Percentiles rank a stretch among this genome's conserved stretches.
These are phyloP conservation scores for Fusarium foetens DNA, from an alignment of 2,329 filamentous ascomycete species.

Conservation along the genomic window DNA sequence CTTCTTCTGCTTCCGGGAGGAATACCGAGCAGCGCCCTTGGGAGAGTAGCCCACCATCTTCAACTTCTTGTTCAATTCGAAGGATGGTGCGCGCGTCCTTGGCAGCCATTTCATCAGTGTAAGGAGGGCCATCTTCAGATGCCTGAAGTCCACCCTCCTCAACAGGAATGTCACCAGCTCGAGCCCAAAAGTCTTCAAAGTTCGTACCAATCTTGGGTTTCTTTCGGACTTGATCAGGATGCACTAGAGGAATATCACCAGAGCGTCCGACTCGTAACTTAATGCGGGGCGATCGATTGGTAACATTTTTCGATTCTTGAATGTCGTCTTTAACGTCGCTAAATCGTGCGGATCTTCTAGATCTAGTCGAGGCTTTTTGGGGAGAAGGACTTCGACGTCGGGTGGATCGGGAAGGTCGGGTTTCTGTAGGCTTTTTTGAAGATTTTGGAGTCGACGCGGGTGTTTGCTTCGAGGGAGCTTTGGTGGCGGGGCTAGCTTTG, in stretches of 20 bases:
- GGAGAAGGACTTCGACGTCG: slow-evolving; percentile 56
- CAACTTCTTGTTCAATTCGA: slow-evolving; percentile 76
- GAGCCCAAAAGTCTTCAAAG: slow-evolving; percentile 68
- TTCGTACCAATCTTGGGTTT: slow-evolving; percentile 62
- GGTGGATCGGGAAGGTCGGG: slow-evolving; percentile 47
- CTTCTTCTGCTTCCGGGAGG: slow-evolving; percentile 75
- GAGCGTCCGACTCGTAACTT: slow-evolving; percentile 57
- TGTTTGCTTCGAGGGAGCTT: slow-evolving; percentile 36
- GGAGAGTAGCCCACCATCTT: slow-evolving; percentile 80
- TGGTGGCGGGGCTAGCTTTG: slow-evolving; percentile 44
- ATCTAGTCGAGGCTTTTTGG: slow-evolving; percentile 55
- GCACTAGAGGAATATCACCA: slow-evolving; percentile 64
- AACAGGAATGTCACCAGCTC: slow-evolving; percentile 62
- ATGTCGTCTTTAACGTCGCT: slow-evolving; percentile 42
- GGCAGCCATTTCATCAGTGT: slow-evolving; percentile 70
- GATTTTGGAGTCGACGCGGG: slow-evolving; percentile 46
- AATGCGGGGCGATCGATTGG: slow-evolving; percentile 57
- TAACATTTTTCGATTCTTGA: slow-evolving; percentile 34
- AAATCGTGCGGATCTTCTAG: slow-evolving; percentile 56
- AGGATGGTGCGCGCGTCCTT: slow-evolving; percentile 76
- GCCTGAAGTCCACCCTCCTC: slow-evolving; percentile 67
- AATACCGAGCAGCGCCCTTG: slow-evolving; percentile 76
- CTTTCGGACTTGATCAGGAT: slow-evolving; percentile 67
- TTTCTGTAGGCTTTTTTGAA: slow-evolving; percentile 45
- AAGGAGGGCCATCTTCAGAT: slow-evolving; percentile 65